Evolutionary conservation across 495 filamentous ascomycete genomes (phyloP).

Genomic region (Cercophora newfieldiana): DNA sequence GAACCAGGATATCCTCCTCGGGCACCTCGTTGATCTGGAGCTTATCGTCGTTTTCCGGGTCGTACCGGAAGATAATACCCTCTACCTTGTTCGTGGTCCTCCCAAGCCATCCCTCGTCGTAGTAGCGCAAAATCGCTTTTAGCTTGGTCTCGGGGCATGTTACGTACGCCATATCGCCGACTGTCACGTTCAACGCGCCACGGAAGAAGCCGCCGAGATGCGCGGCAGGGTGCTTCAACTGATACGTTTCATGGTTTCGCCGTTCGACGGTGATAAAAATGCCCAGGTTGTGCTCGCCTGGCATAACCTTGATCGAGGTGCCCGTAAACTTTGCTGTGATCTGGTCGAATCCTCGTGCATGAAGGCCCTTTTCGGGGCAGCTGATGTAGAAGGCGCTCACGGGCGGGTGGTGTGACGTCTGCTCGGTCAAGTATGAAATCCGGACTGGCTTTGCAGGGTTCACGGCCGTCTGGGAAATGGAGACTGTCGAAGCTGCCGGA

Average conservation of each 20-base stretch:
- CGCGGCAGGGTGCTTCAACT: conserved; percentile 91
- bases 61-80: conserved; percentile 86
- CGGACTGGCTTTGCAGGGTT: conserved; percentile 58
- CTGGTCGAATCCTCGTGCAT: conserved; percentile 89
- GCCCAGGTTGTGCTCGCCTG: conserved; percentile 89
- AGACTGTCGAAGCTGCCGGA: conserved; percentile 43
- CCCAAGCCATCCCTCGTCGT: conserved; percentile 93
- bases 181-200: conserved; percentile 78
- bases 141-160: conserved; percentile 83
- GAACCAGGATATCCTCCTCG: conserved; percentile 77
- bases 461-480: conserved; percentile 41
- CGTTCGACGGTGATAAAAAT: conserved; percentile 88
- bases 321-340: conserved; percentile 97
- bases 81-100: conserved; percentile 88
- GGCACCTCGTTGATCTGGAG: conserved; percentile 80
- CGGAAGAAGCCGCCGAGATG: conserved; percentile 85
- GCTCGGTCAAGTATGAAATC: conserved; percentile 92
- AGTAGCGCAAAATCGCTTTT: conserved; percentile 87
- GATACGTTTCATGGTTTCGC: conserved; percentile 84
- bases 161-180: conserved; percentile 83
- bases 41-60: conserved; percentile 76
- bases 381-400: conserved; percentile 95
- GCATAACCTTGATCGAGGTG: conserved; percentile 85
- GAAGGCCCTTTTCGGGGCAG: conserved; percentile 87
- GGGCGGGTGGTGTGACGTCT: conserved; percentile 97